Conservation (phyloP, 1,284 basidiomycete genomes). For the Athelia sp. region DNA sequence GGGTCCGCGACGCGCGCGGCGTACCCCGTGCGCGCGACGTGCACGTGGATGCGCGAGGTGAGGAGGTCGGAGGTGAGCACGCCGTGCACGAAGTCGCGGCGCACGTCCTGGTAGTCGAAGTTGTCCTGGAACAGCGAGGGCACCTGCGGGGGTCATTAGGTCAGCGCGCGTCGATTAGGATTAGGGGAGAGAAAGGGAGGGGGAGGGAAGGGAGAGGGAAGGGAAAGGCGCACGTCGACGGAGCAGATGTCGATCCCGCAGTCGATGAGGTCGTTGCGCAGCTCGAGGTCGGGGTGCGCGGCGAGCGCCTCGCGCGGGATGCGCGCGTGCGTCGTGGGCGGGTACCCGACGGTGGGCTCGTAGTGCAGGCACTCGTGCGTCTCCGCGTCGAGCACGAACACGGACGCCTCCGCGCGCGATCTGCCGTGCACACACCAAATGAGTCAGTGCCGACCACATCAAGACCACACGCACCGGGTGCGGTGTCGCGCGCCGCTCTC, state of each 20-base stretch:
- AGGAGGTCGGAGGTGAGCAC: conserved; percentile 93
- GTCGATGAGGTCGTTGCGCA: conserved; percentile 84
- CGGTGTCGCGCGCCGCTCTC: conserved; percentile 68
- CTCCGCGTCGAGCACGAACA: conserved; percentile 70
- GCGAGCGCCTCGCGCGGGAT: conserved; percentile 70
- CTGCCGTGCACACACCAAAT: conserved; percentile 30
- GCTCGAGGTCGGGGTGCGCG: conserved; percentile 71
- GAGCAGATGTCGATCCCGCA: conserved; percentile 91
- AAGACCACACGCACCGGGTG: conserved; percentile 57
- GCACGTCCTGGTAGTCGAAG: conserved; percentile 94
- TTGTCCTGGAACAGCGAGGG: conserved; percentile 98
- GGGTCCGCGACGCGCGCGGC: conserved; percentile 88
- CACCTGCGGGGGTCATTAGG: conserved; percentile 69
- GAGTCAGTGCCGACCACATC: conserved; percentile 11
- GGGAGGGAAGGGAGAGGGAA: no score
- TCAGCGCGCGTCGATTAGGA: neutral
- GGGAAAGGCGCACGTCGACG: conserved; percentile 59
- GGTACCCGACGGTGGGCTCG: conserved; percentile 64
- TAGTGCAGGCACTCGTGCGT: conserved; percentile 79
- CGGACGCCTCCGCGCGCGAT: conserved; percentile 63
- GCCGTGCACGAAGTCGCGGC: conserved; percentile 94
- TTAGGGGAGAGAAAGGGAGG: conserved; percentile 1
- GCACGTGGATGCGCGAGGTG: conserved; percentile 92
- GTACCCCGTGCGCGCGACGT: conserved; percentile 82
- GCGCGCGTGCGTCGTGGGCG: conserved; percentile 48